Conservation (phyloP, 345 rosid genomes). For the Gossypium australe region DNA sequence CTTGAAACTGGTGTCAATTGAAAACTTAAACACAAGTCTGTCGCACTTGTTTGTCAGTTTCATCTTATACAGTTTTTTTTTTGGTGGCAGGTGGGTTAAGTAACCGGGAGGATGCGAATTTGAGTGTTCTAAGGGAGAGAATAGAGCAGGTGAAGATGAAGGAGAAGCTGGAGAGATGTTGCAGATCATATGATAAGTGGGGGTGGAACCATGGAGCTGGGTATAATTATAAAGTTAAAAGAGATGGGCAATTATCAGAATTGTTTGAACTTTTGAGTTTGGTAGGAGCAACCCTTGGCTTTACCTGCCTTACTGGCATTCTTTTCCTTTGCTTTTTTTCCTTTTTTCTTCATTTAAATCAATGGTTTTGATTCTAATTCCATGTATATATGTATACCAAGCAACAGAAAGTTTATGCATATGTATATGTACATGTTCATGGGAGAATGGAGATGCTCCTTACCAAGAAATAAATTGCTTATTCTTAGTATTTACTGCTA, state of each 20-base stretch:
- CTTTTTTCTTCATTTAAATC: slow-evolving; percentile 22
- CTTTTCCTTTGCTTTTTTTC: slow-evolving; percentile 36
- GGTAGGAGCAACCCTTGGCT: slow-evolving; percentile 28
- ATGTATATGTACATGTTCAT: too few relatives aligned
- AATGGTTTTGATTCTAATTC: neutral
- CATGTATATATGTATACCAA: too few relatives aligned
- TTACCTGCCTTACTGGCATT: slow-evolving; percentile 30
- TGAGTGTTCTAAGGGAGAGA: slow-evolving; percentile 41
- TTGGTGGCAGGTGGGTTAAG: slow-evolving; percentile 26
- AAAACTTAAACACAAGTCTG: too few relatives aligned
- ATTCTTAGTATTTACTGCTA: too few relatives aligned
- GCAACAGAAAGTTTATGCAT: too few relatives aligned
- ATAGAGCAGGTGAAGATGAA: slow-evolving; percentile 37
- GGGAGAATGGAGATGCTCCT: too few relatives aligned
- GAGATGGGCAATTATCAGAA: slow-evolving; percentile 13
- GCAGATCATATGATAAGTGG: slow-evolving; percentile 15
- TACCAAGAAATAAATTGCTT: too few relatives aligned
- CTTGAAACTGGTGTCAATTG: too few relatives aligned
- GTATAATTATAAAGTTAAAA: slow-evolving; percentile 24
- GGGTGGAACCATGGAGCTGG: slow-evolving; percentile 47
- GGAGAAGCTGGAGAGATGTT: slow-evolving; percentile 50
- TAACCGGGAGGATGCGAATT: slow-evolving; percentile 34
- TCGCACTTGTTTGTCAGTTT: too few relatives aligned
- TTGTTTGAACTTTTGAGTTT: slow-evolving; percentile 29
- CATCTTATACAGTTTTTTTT: too few relatives aligned